Base-by-base conservation (phyloP, 495 filamentous ascomycete genomes). In the Trichocladium uniseriatum region DNA sequence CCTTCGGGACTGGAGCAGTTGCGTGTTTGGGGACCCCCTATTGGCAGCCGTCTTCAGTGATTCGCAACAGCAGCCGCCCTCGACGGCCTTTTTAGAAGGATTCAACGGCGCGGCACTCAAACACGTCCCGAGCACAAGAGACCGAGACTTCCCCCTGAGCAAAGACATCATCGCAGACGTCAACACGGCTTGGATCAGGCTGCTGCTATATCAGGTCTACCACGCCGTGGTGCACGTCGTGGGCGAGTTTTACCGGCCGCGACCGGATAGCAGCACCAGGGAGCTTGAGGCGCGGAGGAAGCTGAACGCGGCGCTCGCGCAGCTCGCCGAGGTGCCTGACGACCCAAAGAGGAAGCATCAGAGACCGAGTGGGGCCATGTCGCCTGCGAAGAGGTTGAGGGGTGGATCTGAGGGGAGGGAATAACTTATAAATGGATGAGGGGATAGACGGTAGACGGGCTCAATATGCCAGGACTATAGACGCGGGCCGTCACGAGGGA, bases 11-110 rank as follows among this genome's bases (percentile, higher is more conserved):
- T 81, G 74, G 71, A 74, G 72, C 31, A 71, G 72, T 45, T 71
- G 69, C 43, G 48, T 82, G 10, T 82, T 81, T 55, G 80, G 80
- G 28, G 80, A 84, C 52, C 78, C 79, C 3, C 60, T 78, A 15
- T 59, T 84, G 37, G 69, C 68, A 3, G 67, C 66, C 5, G 70
- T 68, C 5, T 80, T 81, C 53, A 60, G 58, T 38, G 68, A 67
- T 11, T 58, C 63, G 16, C 29, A 21, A 16, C 28, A 34, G 15
- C 44, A 18, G 0, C 54, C 35, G 24, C 68, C 69, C 0, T 69
- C 65, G 10, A 53, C 66, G 9, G 69, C 65, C 2, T 78, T 80
- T 49, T 58, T 73, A 1, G 53, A 52, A 22, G 68, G 68, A 9
- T 41, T 52, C 41, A 54, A 54, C 42, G 19, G 14, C 35, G 29